Base-by-base conservation (phyloP, 2,329 filamentous ascomycete genomes). In the Pezicula neosporulosa region DNA sequence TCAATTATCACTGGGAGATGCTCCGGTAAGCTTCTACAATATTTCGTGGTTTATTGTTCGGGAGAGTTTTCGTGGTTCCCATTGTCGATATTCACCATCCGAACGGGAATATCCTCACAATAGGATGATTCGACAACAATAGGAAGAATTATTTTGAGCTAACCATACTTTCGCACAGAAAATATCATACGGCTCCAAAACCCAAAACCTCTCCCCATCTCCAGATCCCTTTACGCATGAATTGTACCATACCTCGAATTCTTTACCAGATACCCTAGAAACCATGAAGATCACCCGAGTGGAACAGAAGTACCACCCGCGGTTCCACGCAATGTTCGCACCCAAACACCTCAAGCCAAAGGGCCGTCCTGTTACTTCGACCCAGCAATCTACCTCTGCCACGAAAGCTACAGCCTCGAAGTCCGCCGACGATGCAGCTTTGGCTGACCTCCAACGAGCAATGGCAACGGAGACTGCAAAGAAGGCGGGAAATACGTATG, bases 1-100 rank as follows among this genome's bases (percentile, higher is more conserved):
- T 48, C 73, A 81, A 60, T 70, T 86, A 60, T 75, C 78, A 5
- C 67, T 86, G 55, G 83, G 83, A 38, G 73, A 71, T 61, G 74
- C 69, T 60, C 82, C 82, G 36, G 83, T 86, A 80, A 75, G 82
- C 75, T 54, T 56, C 51, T 47, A 55, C 52, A 55, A 48, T 44
- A 45, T 44, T 33, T 50, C 52, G 27, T 33, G 35, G 18, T 35
- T 13, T 35, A 46, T 35, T 33, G 36, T 21, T 43, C 45, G 37
- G 37, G 42, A 30, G 24, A 37, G 43, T 49, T 38, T 39, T 41
- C 15, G 38, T 41, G 41, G 41, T n/a, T 47, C 33, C 43, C 37
- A 27, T 51, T 41, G 35, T 48, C 47, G 46, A 54, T 51, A 10
- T 33, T 33, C 30, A 33, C 16, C 35, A 44, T 24, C 51, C 35